Evolutionary conservation across 805 yeast genomes (phyloP), one percentile per base, ranked within the genome.

Genomic region (Barnettozyma wickerhamii): DNA sequence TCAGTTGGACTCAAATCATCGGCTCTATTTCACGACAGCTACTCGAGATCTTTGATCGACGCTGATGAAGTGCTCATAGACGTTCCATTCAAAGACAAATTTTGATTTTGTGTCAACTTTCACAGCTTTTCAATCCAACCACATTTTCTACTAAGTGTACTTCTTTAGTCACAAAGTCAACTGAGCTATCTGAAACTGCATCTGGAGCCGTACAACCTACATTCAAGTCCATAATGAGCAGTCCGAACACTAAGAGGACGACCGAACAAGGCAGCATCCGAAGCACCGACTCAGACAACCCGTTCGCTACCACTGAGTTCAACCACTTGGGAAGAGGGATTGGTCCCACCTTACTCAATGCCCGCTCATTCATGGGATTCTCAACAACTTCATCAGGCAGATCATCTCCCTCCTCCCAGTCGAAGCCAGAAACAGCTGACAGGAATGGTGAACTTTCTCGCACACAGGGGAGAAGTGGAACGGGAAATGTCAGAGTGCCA

Each of bases 1-100:
- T 19, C 26, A 7, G 18, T 30, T 12, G 32, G 27, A 12, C 23
- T 26, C 15, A 35, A 24, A 26, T 24, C 23, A 23, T 9, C 12
- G 12, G 12, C 9, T 23, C 26, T 23, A 9, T 23, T 23, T 24
- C 23, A 10, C 7, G 33, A 35, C 3, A 39, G 31, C 15, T 9
- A 30, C 13, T 30, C 40, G 9, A 14, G 19, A 1, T 38, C 46
- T 7, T 18, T 32, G 14, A 12, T 42, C 4, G 32, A 30, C 19
- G 32, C 18, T 6, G 4, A 30, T 15, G 39, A 30, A 5, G 18
- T 21, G 6, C 24, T 40, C 7, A 31, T 32, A 19, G 43, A 40
- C 9, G 28, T 40, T 26, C 43, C 43, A 15, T 31, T 40, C 24
- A 40, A 30, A 15, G 27, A 40, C 6, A n/a, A n/a, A n/a, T 20